Evolutionary conservation across 305 asterid species (phyloP).

Genomic region (Fraxinus sp.): DNA sequence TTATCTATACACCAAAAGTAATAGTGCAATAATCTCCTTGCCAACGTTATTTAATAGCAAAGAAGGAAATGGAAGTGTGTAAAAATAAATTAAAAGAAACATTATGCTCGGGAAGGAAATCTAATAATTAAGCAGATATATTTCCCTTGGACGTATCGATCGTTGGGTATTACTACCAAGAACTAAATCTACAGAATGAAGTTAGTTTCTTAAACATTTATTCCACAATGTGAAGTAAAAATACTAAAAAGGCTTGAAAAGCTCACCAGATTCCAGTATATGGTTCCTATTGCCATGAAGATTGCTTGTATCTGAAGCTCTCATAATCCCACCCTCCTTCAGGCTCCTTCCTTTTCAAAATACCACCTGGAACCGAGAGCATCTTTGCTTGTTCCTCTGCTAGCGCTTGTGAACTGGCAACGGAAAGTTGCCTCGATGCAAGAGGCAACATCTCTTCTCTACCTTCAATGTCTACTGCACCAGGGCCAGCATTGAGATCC

Average conservation of each 20-base stretch:
- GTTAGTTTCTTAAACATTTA: constrained; percentile 3
- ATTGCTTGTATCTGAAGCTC: constrained; percentile 50
- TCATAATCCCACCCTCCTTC: constrained; percentile 57
- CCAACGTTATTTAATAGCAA: background rate
- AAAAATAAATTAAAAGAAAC: background rate
- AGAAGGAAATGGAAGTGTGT: background rate
- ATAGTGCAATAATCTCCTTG: background rate
- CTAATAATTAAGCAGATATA: background rate
- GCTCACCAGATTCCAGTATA: constrained; percentile 1
- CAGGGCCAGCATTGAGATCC: constrained; percentile 63
- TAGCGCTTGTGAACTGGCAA: constrained; percentile 35
- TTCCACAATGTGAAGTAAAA: constrained; percentile 9
- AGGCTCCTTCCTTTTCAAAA: constrained; percentile 56
- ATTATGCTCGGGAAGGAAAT: background rate
- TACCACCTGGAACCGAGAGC: constrained; percentile 40
- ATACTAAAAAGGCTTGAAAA: constrained; percentile 29
- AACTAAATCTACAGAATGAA: background rate
- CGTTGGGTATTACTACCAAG: background rate
- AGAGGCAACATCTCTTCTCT: constrained; percentile 37
- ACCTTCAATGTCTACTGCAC: constrained; percentile 38
- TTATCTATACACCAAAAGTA: background rate
- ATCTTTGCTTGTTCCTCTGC: constrained; percentile 47
- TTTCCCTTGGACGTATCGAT: background rate
- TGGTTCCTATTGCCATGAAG: constrained; percentile 47
- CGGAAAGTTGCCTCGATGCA: constrained; percentile 32